A percentile compares a stretch with the other conserved stretches of the same genome.
Conservation (phyloP, 805 yeast genomes). For the Cyberlindnera mississippiensis region DNA sequence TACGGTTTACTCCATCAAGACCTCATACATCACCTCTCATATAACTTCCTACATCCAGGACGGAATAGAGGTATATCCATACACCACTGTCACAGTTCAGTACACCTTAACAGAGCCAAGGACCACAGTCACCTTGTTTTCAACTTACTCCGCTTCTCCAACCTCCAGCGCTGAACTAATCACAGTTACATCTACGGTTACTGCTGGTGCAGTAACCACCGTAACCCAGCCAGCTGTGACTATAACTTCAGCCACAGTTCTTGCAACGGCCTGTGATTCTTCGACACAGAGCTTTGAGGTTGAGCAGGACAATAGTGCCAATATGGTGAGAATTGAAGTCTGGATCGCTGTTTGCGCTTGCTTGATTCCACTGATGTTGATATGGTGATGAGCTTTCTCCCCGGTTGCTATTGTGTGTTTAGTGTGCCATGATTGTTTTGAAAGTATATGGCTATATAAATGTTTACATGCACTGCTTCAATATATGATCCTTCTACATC, state of each 20-base stretch:
- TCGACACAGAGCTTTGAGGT: not conserved
- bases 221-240: constrained; percentile 3
- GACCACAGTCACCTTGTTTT: not conserved
- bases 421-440: too few species aligned
- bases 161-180: constrained; percentile 2
- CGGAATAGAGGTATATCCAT: constrained; percentile 13
- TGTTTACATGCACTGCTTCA: too few species aligned
- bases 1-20: constrained; percentile 12
- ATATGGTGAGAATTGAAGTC: not conserved
- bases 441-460: too few species aligned
- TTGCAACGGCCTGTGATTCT: not conserved
- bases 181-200: too few species aligned
- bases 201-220: too few species aligned
- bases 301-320: not conserved
- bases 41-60: constrained; percentile 15
- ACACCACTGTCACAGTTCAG: constrained; percentile 17
- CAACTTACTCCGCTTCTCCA: not conserved
- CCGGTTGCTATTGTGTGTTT: too few species aligned
- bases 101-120: constrained; percentile 8
- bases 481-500: too few species aligned
- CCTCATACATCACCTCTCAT: constrained; percentile 16
- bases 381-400: too few species aligned
- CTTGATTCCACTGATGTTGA: too few species aligned
- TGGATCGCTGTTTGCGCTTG: too few species aligned
- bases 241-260: not conserved